These are phyloP conservation scores for Nepenthes mirabilis DNA, from an alignment of 148 eudicot species.

Conservation along the genomic window DNA sequence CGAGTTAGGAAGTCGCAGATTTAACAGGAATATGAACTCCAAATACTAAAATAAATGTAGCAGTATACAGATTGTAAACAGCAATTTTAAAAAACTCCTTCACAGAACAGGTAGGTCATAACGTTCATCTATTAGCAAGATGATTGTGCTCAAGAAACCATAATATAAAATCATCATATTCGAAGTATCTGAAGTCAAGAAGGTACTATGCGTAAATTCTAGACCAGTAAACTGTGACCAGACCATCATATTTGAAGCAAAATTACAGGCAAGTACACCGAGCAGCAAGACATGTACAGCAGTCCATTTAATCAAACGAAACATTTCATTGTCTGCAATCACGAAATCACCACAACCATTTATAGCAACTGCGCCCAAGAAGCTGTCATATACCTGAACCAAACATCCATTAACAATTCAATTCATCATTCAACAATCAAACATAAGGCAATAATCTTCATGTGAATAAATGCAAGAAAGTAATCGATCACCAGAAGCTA, in stretches of 20 bases:
- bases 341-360: slow-evolving; percentile 92
- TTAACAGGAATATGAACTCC: too few species aligned
- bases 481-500: neutral
- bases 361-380: slow-evolving; percentile 83
- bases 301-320: slow-evolving; percentile 78
- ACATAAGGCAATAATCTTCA: slow-evolving; percentile 1
- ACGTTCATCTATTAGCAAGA: too few species aligned
- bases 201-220: slow-evolving; percentile 11
- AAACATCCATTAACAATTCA: slow-evolving; percentile 59
- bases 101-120: too few species aligned
- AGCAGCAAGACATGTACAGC: slow-evolving; percentile 79
- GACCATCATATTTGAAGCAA: slow-evolving; percentile 16
- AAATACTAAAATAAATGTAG: too few species aligned
- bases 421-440: slow-evolving; percentile 43
- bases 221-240: slow-evolving; percentile 15
- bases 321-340: slow-evolving; percentile 71
- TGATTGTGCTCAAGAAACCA: too few species aligned
- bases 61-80: too few species aligned
- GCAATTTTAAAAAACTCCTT: too few species aligned
- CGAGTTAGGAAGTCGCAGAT: too few species aligned
- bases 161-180: too few species aligned
- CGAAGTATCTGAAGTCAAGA: neutral
- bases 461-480: neutral
- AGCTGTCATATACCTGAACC: slow-evolving; percentile 91
- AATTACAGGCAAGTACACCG: slow-evolving; percentile 30